Evolutionary conservation across 257 asterid genomes (phyloP), one percentile per base, ranked within the genome.

Genomic region (Linderniella brevidens): DNA sequence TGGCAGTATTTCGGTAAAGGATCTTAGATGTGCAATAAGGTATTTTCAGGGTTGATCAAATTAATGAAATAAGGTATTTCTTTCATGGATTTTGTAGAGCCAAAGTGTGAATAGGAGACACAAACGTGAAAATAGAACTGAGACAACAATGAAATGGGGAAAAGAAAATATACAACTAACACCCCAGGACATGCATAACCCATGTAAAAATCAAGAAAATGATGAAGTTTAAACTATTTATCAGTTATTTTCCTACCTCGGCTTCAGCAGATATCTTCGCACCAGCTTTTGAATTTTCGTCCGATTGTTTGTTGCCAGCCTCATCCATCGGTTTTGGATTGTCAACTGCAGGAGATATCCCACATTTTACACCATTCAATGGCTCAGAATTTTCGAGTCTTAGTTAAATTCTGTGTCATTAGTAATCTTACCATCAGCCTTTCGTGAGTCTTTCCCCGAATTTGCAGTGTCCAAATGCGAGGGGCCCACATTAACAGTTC

Each of bases 301-400:
- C 99, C 46, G 57, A 52, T 13, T 70, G 77, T 48, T 60, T 82
- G 71, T 56, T 75, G 20, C 70, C 52, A 55, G 63, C 66, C 41
- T 81, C 95, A 52, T 78, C 86, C 38, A 67, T 65, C 58, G 68
- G 92, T 58, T 73, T 80, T 53, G 61, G 73, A 73, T 66, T 77
- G 58, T 79, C 92, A 37, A 52, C 64, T 65, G 94, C 59, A 52
- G 45, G 64, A 35, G 53, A 59, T 37, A 54, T 56, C 46, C 75
- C 79, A 48, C 69, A 43, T 41, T 57, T 75, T 43, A 62, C 60
- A 64, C 63, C 64, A 67, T 63, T 55, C 56, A 72, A 61, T 65
- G 64, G 68, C 54, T 65, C 50, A 63, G 64, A 63, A 53, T 69
- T 63, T 58, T 64, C 6, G 32, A 25, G 6, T 25, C 32, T 25